These are phyloP conservation scores for Xylaria digitata DNA, from an alignment of 2,329 filamentous ascomycete species.

Conservation along the genomic window DNA sequence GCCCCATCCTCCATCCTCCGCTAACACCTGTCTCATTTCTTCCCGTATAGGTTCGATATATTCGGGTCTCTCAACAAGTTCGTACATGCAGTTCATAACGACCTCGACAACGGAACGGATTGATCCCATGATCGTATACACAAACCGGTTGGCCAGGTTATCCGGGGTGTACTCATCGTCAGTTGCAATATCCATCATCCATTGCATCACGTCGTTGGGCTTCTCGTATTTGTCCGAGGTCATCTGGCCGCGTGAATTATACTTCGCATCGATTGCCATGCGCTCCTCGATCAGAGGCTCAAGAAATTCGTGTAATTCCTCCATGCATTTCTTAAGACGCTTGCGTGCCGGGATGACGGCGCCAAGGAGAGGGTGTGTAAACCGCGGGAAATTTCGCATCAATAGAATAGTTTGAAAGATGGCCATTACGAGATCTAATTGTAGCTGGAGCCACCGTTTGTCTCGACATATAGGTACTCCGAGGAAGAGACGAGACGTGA, in stretches of 20 bases:
- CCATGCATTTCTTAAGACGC: neutral
- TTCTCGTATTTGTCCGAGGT: constrained; percentile 21
- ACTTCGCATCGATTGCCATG: constrained; percentile 14
- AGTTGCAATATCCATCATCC: constrained; percentile 16
- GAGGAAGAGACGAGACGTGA: constrained; percentile 15
- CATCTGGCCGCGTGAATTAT: constrained; percentile 13
- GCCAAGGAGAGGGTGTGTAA: constrained; percentile 13
- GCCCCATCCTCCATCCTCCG: constrained; percentile 13
- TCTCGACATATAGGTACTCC: constrained; percentile 13
- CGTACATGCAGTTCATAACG: constrained; percentile 24
- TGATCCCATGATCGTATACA: constrained; percentile 18
- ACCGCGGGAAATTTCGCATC: constrained; percentile 8
- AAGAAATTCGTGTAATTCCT: constrained; percentile 15
- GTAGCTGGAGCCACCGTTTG: constrained; percentile 12
- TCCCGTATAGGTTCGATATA: constrained; percentile 20
- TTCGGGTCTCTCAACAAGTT: constrained; percentile 5
- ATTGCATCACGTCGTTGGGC: constrained; percentile 21
- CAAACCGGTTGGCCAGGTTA: constrained; percentile 20
- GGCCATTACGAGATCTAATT: constrained; percentile 7
- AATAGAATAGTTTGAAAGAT: constrained; percentile 13
- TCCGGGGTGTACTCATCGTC: constrained; percentile 12
- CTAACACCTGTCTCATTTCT: constrained; percentile 10
- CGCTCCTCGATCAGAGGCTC: constrained; percentile 10
- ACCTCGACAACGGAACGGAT: constrained; percentile 16
- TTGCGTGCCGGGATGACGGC: constrained; percentile 7